Evolutionary conservation across 352 stramenopile genomes (phyloP).

Genomic region (Phytophthora litchii): DNA sequence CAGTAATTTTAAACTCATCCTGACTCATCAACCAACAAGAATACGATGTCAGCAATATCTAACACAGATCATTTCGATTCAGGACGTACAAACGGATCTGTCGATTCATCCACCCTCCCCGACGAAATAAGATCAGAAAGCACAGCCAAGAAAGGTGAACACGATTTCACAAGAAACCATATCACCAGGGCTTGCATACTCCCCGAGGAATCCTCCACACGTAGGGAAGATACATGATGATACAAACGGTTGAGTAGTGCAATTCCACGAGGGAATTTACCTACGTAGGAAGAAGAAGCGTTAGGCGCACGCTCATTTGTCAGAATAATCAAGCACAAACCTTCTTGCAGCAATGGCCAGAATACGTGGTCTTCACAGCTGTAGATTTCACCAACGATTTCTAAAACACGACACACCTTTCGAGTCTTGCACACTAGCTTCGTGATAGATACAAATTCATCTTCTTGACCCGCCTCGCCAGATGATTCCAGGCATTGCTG

Average conservation of each 20-base stretch:
- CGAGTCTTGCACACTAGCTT: constrained; percentile 44
- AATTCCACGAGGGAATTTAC: constrained; percentile 58
- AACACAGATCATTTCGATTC: not conserved
- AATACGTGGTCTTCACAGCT: constrained; percentile 39
- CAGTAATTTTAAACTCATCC: constrained; percentile 55
- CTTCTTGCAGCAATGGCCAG: constrained; percentile 49
- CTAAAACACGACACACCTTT: constrained; percentile 38
- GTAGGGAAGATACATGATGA: constrained; percentile 35
- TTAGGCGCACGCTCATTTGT: not conserved
- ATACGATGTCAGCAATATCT: constrained; percentile 7
- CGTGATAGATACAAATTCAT: constrained; percentile 29
- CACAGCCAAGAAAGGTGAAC: constrained; percentile 53
- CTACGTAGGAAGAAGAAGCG: constrained; percentile 14
- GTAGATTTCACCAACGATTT: constrained; percentile 37
- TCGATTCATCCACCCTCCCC: constrained; percentile 47
- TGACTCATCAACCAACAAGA: constrained; percentile 18
- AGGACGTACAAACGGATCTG: constrained; percentile 62
- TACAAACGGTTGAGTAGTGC: constrained; percentile 57
- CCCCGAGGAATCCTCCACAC: constrained; percentile 44
- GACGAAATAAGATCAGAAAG: constrained; percentile 57
- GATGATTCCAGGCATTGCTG: constrained; percentile 17
- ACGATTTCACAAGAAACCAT: constrained; percentile 66
- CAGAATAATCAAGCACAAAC: constrained; percentile 20
- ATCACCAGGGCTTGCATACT: constrained; percentile 36
- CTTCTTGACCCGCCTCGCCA: constrained; percentile 14